Evolutionary conservation across 202 grass and related monocot genomes (phyloP).

Genomic region (Zizania palustris): DNA sequence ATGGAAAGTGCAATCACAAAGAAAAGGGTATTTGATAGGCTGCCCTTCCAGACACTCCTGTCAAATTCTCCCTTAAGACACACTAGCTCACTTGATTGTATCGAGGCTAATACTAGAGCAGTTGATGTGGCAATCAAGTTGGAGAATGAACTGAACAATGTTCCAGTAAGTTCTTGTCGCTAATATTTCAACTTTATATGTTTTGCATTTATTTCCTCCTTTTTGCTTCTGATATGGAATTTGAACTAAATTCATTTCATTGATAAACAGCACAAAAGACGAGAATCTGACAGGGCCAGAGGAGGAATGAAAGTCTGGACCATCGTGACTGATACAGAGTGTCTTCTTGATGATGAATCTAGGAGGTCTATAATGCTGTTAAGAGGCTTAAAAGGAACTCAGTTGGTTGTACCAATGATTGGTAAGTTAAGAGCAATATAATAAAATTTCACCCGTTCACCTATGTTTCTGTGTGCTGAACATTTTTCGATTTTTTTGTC

Average conservation of each 20-base stretch:
- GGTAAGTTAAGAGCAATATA: constrained; percentile 50
- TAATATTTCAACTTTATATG: constrained; percentile 7
- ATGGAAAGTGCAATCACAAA: constrained; percentile 66
- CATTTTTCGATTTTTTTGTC: not conserved
- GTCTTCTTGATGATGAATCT: constrained; percentile 80
- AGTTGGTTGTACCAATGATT: constrained; percentile 70
- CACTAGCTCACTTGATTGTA: constrained; percentile 32
- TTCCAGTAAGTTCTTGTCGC: constrained; percentile 40
- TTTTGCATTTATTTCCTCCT: constrained; percentile 24
- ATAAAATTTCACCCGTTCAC: constrained; percentile 1
- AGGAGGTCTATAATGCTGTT: constrained; percentile 69
- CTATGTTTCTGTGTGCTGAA: not conserved
- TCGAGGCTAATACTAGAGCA: constrained; percentile 38
- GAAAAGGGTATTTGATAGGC: constrained; percentile 65
- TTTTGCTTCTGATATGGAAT: constrained; percentile 31
- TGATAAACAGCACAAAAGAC: constrained; percentile 37
- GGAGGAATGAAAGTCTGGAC: constrained; percentile 75
- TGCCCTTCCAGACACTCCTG: constrained; percentile 68
- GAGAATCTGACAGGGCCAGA: constrained; percentile 28
- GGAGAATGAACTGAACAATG: constrained; percentile 42
- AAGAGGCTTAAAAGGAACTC: constrained; percentile 83
- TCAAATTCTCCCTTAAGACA: constrained; percentile 60
- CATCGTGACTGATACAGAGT: constrained; percentile 70
- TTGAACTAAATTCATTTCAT: constrained; percentile 20
- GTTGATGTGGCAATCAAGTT: constrained; percentile 41